Evolutionary conservation across 495 filamentous ascomycete genomes (phyloP), one percentile per base, ranked within the genome.

Genomic region (Geoglossum glabrum): DNA sequence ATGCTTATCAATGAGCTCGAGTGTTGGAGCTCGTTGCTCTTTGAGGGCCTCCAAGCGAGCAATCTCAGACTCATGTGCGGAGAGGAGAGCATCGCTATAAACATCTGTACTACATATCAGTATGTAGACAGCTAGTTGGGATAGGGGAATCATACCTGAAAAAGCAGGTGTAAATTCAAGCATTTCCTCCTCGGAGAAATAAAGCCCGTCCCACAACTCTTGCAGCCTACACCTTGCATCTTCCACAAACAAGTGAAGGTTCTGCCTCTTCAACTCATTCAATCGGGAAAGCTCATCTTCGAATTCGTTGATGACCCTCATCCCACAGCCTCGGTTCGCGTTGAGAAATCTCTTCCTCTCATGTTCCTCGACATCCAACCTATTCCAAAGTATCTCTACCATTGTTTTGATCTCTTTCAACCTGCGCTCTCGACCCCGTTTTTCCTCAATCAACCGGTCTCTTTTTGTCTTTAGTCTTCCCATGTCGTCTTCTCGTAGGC

Each of bases 111-210:
- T n/a, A 28, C 5, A 4, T 9, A 52, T 64, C 55, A 65, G 64
- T 40, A 55, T 54, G 17, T 17, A 15, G 27, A 56, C 15, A 54
- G 8, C 11, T 21, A 15, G 15, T 38, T 6, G 1, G 10, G 38
- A 19, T 23, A 51, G 7, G 30, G 25, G 25, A 21, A 21, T 76
- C 55, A 76, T 74, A 73, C 83, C 80, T 0, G 87, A 93, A 66
- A 95, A 95, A 0, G 88, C 90, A 3, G 93, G 90, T 3, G 89
- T 87, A 61, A 97, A 99, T 59, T 96, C 89, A 56, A 95, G 76
- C 86, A 95, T 96, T 67, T 99, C 92, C 64, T 96, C 90, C 67
- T 99, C 92, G 0, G 88, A 95, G 66, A 89, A 87, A 69, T 88
- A 97, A 4, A 99, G 72, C 8, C 78, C 73, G 65, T 97, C 90